Evolutionary conservation across 2,329 filamentous ascomycete species (phyloP), one percentile per base, ranked within the genome.

Genomic region (Trichoderma koningiopsis): DNA sequence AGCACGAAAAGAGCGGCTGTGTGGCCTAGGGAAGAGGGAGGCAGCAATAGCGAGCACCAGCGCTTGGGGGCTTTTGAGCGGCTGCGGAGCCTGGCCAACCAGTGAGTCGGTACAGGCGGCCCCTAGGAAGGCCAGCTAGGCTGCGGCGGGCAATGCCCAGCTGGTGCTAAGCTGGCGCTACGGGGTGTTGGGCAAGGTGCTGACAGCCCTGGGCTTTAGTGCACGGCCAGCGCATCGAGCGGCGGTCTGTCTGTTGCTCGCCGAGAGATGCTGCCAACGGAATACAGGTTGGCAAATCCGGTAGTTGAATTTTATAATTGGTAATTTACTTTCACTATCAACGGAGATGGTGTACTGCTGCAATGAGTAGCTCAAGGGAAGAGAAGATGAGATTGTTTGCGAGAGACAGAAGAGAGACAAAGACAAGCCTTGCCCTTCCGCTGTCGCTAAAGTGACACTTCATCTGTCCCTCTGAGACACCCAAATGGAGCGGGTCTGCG

Each of bases 1-100:
- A 61, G 65, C 40, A 56, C 29, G 58, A 68, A 70, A 70, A 58
- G 63, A 43, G 59, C 64, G 57, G 64, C 64, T 67, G 52, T 59
- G 63, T 66, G 52, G 64, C 60, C 37, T 52, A 55, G 56, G 62
- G 62, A 47, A 24, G 64, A 62, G 64, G 68, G 56, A 59, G 63
- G 29, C n/a, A 37, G 63, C 53, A 58, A 49, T 37, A 66, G 63
- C 63, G 33, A 29, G 37, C 37, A 43, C 37, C 16, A 43, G 3
- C n/a, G 49, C 19, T 43, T 65, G 22, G 40, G 31, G 29, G 53
- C 33, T 43, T 66, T 47, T 57, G 47, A 59, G 59, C 47, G 35
- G 58, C 59, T 49, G 29, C 40, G 60, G 47, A 35, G 60, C 40
- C 40, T 63, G 67, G 59, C 67, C 52, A 68, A 64, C 67, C 67